These are phyloP conservation scores for Solanum megistacrolobum DNA, from an alignment of 257 asterid genomes.

Conservation along the genomic window DNA sequence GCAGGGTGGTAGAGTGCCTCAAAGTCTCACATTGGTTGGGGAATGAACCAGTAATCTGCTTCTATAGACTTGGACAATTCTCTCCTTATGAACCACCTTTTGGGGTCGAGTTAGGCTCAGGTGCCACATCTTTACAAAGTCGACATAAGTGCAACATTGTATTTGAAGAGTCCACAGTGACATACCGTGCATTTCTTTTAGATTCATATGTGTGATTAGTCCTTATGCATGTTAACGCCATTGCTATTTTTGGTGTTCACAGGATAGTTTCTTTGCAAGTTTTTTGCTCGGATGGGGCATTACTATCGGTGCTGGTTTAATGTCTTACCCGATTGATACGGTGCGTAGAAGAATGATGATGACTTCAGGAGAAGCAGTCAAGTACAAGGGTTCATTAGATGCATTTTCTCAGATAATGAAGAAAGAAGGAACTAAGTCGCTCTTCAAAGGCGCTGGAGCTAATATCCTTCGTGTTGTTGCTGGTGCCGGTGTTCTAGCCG, in stretches of 20 bases:
- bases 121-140: background rate
- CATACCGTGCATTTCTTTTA: background rate
- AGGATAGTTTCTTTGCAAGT: slow-evolving; percentile 13
- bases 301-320: slow-evolving; percentile 11
- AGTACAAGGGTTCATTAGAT: slow-evolving; percentile 7
- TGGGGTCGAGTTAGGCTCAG: background rate
- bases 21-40: background rate
- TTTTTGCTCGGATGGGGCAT: slow-evolving; percentile 18
- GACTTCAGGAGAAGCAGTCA: slow-evolving; percentile 14
- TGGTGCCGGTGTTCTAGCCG: slow-evolving; percentile 14
- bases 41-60: no score
- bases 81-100: no score
- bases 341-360: slow-evolving; percentile 15
- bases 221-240: background rate
- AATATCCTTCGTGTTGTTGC: slow-evolving; percentile 14
- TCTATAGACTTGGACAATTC: no score
- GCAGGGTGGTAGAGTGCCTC: background rate
- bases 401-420: slow-evolving; percentile 11
- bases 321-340: slow-evolving; percentile 8
- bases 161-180: background rate
- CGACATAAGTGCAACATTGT: background rate
- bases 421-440: slow-evolving; percentile 7
- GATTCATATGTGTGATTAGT: background rate
- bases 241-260: background rate
- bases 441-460: slow-evolving; percentile 12